phyloP scores from a whole-genome alignment of 2,329 filamentous ascomycete species.

The Calonectria honghensis region DNA sequence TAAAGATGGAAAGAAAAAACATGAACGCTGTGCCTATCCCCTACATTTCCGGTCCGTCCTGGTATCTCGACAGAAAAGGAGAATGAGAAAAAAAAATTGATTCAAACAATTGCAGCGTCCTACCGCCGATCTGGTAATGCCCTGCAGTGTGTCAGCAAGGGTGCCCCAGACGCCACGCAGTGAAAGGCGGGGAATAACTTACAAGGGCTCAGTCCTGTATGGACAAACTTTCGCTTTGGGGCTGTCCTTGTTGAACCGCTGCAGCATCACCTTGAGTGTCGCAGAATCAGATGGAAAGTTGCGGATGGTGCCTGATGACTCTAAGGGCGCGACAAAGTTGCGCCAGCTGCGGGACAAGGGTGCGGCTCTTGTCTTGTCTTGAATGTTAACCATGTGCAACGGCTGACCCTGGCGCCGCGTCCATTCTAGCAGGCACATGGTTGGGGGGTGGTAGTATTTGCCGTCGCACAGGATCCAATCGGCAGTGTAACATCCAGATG shows the following conservation, averaged over 20 bases:
- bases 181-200: conserved; percentile 48
- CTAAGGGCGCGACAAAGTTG: conserved; percentile 22
- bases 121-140: conserved; percentile 49
- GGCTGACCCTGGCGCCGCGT: conserved; percentile 45
- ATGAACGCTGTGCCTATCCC: conserved; percentile 30
- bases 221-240: conserved; percentile 51
- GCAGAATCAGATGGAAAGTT: conserved; percentile 45
- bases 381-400: conserved; percentile 50
- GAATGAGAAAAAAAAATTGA: conserved; percentile 35
- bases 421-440: conserved; percentile 60
- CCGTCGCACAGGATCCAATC: conserved; percentile 61
- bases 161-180: conserved; percentile 38
- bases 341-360: conserved; percentile 43
- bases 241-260: conserved; percentile 51
- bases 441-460: conserved; percentile 60
- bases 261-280: conserved; percentile 51
- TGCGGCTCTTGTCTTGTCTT: conserved; percentile 45
- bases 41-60: conserved; percentile 23
- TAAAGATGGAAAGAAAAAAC: conserved; percentile 30
- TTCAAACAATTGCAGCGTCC: conserved; percentile 36
- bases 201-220: conserved; percentile 53
- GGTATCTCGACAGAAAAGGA: conserved; percentile 41
- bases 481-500: conserved; percentile 81
- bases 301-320: conserved; percentile 28
- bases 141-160: conserved; percentile 53